Conservation (phyloP, 257 asterid species). For the Cordia subcordata region DNA sequence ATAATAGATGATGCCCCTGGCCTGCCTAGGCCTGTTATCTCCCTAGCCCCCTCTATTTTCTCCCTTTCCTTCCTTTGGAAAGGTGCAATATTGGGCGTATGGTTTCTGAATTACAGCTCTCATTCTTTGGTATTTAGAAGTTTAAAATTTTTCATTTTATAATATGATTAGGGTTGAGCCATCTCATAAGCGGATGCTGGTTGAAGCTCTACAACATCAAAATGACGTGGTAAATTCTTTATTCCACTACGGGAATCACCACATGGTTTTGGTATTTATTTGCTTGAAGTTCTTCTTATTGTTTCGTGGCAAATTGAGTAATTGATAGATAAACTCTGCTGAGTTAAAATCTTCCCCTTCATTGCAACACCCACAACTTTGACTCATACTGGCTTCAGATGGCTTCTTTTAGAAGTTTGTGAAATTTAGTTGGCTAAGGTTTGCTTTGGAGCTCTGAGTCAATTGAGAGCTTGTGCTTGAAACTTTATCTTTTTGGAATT, state of each 20-base stretch:
- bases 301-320: background rate
- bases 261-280: background rate
- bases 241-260: background rate
- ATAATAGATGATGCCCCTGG: background rate
- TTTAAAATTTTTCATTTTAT: conserved; percentile 10
- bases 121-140: conserved; percentile 6
- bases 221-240: conserved; percentile 80
- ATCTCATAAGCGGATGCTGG: conserved; percentile 98
- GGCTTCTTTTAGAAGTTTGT: no score
- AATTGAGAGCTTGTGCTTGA: no score
- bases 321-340: no score
- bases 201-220: conserved; percentile 93
- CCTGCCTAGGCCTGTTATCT: no score
- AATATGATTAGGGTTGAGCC: conserved; percentile 82
- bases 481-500: no score
- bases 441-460: no score
- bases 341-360: no score
- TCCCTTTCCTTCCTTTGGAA: conserved; percentile 2
- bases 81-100: conserved; percentile 11
- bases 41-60: no score
- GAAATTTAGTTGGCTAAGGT: no score
- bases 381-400: no score
- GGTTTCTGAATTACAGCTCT: conserved; percentile 17
- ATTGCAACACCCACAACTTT: no score
- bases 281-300: no score